Conservation (phyloP, 2,329 filamentous ascomycete genomes). For the Coniochaeta sp. region DNA sequence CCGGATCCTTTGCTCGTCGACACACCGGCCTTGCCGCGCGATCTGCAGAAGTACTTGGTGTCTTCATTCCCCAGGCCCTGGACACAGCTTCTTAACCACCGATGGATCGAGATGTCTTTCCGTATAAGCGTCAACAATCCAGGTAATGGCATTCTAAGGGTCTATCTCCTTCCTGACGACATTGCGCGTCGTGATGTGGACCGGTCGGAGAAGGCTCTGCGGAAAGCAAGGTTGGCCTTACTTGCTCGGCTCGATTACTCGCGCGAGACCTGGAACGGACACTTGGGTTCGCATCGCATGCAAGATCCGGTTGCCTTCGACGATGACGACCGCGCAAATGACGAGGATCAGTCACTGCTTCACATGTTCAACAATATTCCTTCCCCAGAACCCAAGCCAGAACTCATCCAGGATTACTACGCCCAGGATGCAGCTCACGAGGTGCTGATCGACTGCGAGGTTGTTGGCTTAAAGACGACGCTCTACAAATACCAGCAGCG, state of each 20-base stretch:
- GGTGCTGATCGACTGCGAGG: slow-evolving; percentile 38
- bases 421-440: slow-evolving; percentile 46
- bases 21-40: not conserved
- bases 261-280: slow-evolving; percentile 45
- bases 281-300: slow-evolving; percentile 8
- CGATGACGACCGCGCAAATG: slow-evolving; percentile 11
- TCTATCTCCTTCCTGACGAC: slow-evolving; percentile 63
- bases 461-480: slow-evolving; percentile 54
- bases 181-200: slow-evolving; percentile 45
- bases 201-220: slow-evolving; percentile 36
- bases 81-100: slow-evolving; percentile 23
- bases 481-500: slow-evolving; percentile 75
- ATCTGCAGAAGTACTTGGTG: not conserved
- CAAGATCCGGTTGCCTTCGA: slow-evolving; percentile 5
- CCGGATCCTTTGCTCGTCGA: not conserved
- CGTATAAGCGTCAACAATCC: slow-evolving; percentile 13
- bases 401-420: slow-evolving; percentile 40
- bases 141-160: slow-evolving; percentile 31
- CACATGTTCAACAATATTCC: slow-evolving; percentile 68
- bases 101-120: slow-evolving; percentile 40
- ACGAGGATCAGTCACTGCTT: slow-evolving; percentile 49
- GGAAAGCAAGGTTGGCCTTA: slow-evolving; percentile 38
- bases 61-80: slow-evolving; percentile 6
- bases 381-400: slow-evolving; percentile 54
- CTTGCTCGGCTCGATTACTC: slow-evolving; percentile 51